Evolutionary conservation across 495 filamentous ascomycete species (phyloP).

Genomic region (Aspergillus ellipticus): DNA sequence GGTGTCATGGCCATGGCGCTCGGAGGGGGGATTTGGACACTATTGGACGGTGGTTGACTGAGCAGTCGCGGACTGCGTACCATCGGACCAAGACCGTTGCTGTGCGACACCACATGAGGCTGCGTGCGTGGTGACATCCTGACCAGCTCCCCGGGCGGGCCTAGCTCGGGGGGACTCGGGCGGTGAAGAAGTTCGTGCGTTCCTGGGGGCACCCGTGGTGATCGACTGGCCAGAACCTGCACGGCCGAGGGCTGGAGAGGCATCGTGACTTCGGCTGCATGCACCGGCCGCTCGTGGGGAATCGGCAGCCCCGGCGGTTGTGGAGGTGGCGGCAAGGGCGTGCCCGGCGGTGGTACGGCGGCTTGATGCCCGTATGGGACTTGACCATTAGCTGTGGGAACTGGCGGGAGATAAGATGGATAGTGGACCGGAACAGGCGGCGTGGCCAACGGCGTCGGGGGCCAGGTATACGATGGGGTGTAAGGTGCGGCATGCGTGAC

Average conservation of each 20-base stretch:
- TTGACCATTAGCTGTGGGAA: conserved; percentile 27
- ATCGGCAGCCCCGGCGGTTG: conserved; percentile 19
- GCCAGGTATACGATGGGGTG: conserved; percentile 55
- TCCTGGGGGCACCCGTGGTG: conserved; percentile 33
- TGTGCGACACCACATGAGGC: conserved; percentile 22
- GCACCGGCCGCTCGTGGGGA: conserved; percentile 35
- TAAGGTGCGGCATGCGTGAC: conserved; percentile 47
- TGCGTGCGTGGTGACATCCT: conserved; percentile 38
- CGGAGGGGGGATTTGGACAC: conserved; percentile 26
- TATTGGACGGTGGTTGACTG: conserved; percentile 27
- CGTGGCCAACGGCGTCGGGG: conserved; percentile 56
- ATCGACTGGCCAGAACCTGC: conserved; percentile 29
- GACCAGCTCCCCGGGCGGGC: conserved; percentile 26
- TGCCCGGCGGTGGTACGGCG: conserved; percentile 16
- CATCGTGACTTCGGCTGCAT: conserved; percentile 25
- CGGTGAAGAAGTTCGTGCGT: conserved; percentile 26
- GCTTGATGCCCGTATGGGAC: conserved; percentile 30
- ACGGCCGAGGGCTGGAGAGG: conserved; percentile 20
- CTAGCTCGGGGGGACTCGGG: conserved; percentile 31
- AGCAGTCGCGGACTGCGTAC: conserved; percentile 28
- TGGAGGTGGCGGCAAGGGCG: conserved; percentile 26
- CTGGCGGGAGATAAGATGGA: conserved; percentile 35
- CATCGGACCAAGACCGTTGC: conserved; percentile 19
- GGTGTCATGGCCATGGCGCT: conserved; percentile 6
- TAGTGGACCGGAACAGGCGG: conserved; percentile 41